These are phyloP conservation scores for Hypoxylon lenormandii DNA, from an alignment of 495 filamentous ascomycete genomes.

Conservation along the genomic window DNA sequence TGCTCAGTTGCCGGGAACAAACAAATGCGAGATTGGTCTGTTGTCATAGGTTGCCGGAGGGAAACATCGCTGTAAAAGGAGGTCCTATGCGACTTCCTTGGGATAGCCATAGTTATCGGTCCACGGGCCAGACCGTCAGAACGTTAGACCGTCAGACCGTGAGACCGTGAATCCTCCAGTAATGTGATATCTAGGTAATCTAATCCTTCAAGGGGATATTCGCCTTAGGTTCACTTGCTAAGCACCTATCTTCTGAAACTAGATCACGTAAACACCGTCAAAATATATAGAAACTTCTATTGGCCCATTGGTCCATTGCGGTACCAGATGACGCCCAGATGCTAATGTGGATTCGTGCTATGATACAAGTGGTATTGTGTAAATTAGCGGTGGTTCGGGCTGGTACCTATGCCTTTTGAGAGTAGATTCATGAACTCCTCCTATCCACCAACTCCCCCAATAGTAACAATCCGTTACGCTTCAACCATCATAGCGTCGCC, in stretches of 20 bases:
- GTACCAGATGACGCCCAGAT: background rate
- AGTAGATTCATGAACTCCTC: conserved; percentile 16
- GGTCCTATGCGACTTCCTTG: conserved; percentile 33
- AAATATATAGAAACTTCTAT: background rate
- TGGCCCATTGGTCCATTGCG: conserved; percentile 1
- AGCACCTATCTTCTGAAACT: conserved; percentile 5
- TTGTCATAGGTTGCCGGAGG: conserved; percentile 4
- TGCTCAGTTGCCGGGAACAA: conserved; percentile 28
- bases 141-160: too few relatives aligned
- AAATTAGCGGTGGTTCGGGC: conserved; percentile 5
- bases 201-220: background rate
- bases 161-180: too few relatives aligned
- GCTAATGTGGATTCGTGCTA: conserved; percentile 26
- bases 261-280: background rate
- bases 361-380: conserved; percentile 33
- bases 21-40: conserved; percentile 14
- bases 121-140: background rate
- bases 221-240: background rate
- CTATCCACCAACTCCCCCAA: conserved; percentile 24
- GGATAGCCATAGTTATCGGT: background rate
- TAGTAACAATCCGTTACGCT: conserved; percentile 23
- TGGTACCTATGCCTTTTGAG: conserved; percentile 19
- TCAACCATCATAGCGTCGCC: conserved; percentile 48
- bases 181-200: too few relatives aligned
- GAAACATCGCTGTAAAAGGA: conserved; percentile 24